Evolutionary conservation across 768 basidiomycete species (phyloP).

Genomic region (Phaeolepiota aurea): DNA sequence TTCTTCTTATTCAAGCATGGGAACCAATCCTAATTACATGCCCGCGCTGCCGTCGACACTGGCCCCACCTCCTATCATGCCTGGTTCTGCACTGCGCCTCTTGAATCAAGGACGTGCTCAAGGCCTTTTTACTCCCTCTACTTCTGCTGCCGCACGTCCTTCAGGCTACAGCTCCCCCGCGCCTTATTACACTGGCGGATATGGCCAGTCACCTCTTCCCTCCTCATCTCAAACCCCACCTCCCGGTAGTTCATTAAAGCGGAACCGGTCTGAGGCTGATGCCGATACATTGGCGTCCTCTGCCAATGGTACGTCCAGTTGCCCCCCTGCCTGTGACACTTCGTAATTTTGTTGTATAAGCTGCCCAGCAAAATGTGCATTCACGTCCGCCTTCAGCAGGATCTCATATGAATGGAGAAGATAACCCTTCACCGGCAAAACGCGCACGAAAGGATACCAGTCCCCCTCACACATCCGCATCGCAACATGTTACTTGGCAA

Average conservation of each 20-base stretch:
- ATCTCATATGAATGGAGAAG: slow-evolving; percentile 44
- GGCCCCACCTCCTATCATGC: slow-evolving; percentile 80
- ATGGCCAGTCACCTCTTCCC: slow-evolving; percentile 41
- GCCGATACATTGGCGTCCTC: slow-evolving; percentile 25
- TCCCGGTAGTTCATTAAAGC: slow-evolving; percentile 41
- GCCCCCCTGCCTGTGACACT: too few species aligned
- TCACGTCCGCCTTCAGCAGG: slow-evolving; percentile 44
- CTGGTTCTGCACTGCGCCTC: slow-evolving; percentile 76
- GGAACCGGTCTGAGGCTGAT: slow-evolving; percentile 63
- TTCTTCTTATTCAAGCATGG: slow-evolving; percentile 54
- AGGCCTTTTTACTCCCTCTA: slow-evolving; percentile 80
- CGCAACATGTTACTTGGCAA: slow-evolving; percentile 25
- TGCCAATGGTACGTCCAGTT: slow-evolving; percentile 11
- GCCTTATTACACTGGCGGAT: slow-evolving; percentile 33
- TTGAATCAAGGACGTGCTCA: slow-evolving; percentile 82
- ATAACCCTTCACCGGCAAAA: slow-evolving; percentile 65
- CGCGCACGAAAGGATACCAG: slow-evolving; percentile 53
- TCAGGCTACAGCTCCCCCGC: slow-evolving; percentile 47
- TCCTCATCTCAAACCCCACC: slow-evolving; percentile 42
- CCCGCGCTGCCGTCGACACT: slow-evolving; percentile 42
- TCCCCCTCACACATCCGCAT: slow-evolving; percentile 21
- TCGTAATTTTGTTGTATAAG: not conserved
- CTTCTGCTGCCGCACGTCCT: slow-evolving; percentile 42
- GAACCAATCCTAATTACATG: slow-evolving; percentile 35
- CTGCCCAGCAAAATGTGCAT: slow-evolving; percentile 9